These are phyloP conservation scores for Tulasnella sp. DNA, from an alignment of 768 basidiomycete species.

Conservation along the genomic window DNA sequence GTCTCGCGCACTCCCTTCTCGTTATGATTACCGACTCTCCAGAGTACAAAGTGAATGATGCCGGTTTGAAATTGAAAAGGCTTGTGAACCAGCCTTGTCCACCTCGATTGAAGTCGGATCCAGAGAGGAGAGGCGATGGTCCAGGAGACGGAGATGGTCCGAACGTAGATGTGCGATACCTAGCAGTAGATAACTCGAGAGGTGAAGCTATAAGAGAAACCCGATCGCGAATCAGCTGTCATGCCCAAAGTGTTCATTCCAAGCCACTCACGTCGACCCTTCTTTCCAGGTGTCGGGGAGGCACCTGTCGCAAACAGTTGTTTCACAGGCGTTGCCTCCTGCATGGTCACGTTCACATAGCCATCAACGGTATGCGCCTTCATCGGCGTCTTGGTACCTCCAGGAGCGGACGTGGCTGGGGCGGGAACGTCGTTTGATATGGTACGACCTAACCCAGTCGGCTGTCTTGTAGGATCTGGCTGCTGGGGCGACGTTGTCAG, in stretches of 20 bases:
- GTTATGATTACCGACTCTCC: background rate
- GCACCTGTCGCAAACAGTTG: background rate
- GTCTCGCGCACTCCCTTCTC: slow-evolving; percentile 5
- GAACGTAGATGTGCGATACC: background rate
- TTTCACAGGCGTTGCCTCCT: background rate
- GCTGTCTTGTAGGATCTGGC: no score
- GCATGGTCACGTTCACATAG: background rate
- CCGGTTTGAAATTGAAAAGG: slow-evolving; percentile 16
- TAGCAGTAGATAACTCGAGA: background rate
- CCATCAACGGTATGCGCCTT: slow-evolving; percentile 3
- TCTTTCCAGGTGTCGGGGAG: background rate
- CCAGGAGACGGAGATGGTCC: background rate
- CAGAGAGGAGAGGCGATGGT: slow-evolving; percentile 11
- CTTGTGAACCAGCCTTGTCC: slow-evolving; percentile 15
- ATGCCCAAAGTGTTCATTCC: background rate
- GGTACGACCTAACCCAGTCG: no score
- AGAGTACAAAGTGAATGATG: slow-evolving; percentile 1
- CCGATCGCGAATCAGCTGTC: background rate
- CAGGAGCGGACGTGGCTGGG: no score
- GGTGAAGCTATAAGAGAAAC: background rate
- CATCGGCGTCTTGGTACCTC: background rate
- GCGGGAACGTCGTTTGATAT: no score
- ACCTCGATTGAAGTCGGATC: slow-evolving; percentile 4
- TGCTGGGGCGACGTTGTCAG: no score
- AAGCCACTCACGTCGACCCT: background rate